Base-by-base conservation (phyloP, 805 yeast genomes). In the Zygosaccharomyces bailii region DNA sequence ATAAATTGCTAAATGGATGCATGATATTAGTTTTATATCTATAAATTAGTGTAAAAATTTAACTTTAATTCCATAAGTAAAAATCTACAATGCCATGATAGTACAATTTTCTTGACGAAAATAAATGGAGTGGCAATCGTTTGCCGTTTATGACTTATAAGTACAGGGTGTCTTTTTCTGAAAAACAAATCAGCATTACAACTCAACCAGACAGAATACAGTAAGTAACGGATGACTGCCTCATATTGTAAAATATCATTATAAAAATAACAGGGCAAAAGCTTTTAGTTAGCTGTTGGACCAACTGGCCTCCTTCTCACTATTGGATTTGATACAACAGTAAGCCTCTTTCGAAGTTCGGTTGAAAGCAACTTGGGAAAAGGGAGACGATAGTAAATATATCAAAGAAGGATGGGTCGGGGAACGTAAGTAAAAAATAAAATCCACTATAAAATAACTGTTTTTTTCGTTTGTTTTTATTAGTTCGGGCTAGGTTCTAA, bases 371-470 rank as follows among this genome's bases (percentile, higher is more conserved):
- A 23, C n/a, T 32, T 29, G 33, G 44, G 43, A 30, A 36, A 18
- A 44, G 39, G 33, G 32, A 39, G 41, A 43, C 37, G 23, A 39
- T 42, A 34, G 40, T 37, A 39, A 48, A 31, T 44, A 48, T 42
- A 48, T 39, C 51, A 33, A 36, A 34, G 33, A 36, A 46, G 49
- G 49, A 46, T 48, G 46, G 40, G 32, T 24, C 14, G 40, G 39
- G 38, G 30, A 16, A 24, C 44, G 42, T 48, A 44, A 46, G 46
- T 48, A 46, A 44, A 46, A n/a, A 45, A 47, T 49, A 46, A 43
- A 46, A 46, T 51, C 52, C 55, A 49, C 52, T 49, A 49, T 44
- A 49, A 49, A 51, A 46, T 43, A 39, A 44, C 35, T 35, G 24
- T 44, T 45, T 42, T 42, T 40, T 38, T 36, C 11, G 27, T 37